These are phyloP conservation scores for Olyra latifolia DNA, from an alignment of 176 grass and related monocot species.

Conservation along the genomic window DNA sequence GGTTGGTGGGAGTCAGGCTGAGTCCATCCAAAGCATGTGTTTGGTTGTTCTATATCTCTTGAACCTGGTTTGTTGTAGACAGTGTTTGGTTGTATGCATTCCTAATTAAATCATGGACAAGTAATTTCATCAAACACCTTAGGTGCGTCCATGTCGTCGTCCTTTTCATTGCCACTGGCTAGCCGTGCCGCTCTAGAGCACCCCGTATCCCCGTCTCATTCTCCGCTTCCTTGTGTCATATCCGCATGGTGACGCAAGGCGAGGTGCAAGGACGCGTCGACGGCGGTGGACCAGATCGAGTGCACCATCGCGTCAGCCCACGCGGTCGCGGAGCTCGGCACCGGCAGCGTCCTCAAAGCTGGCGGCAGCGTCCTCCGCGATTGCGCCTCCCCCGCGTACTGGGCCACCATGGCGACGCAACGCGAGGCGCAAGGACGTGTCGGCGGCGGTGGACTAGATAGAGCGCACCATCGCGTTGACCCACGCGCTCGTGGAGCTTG, in stretches of 20 bases:
- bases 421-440: constrained; percentile 45
- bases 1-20: too few relatives aligned
- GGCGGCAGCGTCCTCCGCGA: constrained; percentile 55
- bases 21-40: too few relatives aligned
- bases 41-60: too few relatives aligned
- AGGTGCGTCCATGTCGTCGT: too few relatives aligned
- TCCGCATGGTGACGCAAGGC: constrained; percentile 1
- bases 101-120: too few relatives aligned
- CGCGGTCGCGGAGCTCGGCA: constrained; percentile 46
- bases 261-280: constrained; percentile 48
- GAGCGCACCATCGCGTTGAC: constrained; percentile 63
- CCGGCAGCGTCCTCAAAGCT: constrained; percentile 71
- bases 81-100: too few relatives aligned
- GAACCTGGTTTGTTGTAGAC: too few relatives aligned
- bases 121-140: too few relatives aligned
- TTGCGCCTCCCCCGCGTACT: constrained; percentile 51
- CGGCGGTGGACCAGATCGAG: constrained; percentile 92
- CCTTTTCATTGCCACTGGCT: too few relatives aligned
- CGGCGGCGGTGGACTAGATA: constrained; percentile 80
- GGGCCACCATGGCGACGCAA: constrained; percentile 67
- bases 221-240: not conserved
- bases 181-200: too few relatives aligned
- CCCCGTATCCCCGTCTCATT: too few relatives aligned
- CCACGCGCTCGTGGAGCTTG: constrained; percentile 46
- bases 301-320: constrained; percentile 49